Conservation (phyloP, 768 basidiomycete species). For the Filobasidium floriforme region DNA sequence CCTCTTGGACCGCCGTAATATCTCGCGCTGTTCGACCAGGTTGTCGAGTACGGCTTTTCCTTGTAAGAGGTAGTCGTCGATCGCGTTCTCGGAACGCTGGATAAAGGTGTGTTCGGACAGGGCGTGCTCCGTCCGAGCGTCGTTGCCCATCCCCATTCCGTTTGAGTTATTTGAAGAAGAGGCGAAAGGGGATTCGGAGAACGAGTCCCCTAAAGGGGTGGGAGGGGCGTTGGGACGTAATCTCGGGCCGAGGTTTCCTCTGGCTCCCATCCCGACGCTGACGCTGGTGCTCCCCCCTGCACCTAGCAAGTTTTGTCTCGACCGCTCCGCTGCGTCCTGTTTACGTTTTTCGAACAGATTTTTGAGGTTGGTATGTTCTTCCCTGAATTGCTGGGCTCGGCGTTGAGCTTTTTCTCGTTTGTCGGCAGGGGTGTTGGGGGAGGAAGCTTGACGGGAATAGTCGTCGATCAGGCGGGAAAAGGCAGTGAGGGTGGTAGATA, state of each 20-base stretch:
- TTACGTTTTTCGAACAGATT: slow-evolving; percentile 74
- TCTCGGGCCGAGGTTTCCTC: slow-evolving; percentile 5
- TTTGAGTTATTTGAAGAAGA: slow-evolving; percentile 7
- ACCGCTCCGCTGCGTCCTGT: slow-evolving; percentile 44
- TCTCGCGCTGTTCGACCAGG: slow-evolving; percentile 80
- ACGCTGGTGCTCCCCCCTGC: slow-evolving; percentile 58
- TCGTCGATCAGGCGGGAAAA: slow-evolving; percentile 93
- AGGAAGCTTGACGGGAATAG: slow-evolving; percentile 90
- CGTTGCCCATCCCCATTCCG: slow-evolving; percentile 50
- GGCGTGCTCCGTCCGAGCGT: slow-evolving; percentile 65
- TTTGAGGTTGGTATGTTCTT: slow-evolving; percentile 75
- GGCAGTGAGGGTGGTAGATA: slow-evolving; percentile 91
- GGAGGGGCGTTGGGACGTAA: slow-evolving; percentile 31
- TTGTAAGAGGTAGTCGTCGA: slow-evolving; percentile 88
- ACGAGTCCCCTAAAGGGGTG: slow-evolving; percentile 67
- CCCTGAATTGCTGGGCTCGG: slow-evolving; percentile 83
- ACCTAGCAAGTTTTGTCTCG: slow-evolving; percentile 61
- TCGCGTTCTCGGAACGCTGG: slow-evolving; percentile 65
- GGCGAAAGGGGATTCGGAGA: slow-evolving; percentile 54
- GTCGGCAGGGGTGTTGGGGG: slow-evolving; percentile 69
- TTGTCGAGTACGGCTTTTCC: slow-evolving; percentile 87
- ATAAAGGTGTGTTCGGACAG: slow-evolving; percentile 84
- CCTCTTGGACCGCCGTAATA: slow-evolving; percentile 83
- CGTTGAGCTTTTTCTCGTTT: slow-evolving; percentile 95
- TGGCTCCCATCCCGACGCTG: slow-evolving; percentile 50